Evolutionary conservation across 257 asterid species (phyloP).

Genomic region (Solanum acaule): DNA sequence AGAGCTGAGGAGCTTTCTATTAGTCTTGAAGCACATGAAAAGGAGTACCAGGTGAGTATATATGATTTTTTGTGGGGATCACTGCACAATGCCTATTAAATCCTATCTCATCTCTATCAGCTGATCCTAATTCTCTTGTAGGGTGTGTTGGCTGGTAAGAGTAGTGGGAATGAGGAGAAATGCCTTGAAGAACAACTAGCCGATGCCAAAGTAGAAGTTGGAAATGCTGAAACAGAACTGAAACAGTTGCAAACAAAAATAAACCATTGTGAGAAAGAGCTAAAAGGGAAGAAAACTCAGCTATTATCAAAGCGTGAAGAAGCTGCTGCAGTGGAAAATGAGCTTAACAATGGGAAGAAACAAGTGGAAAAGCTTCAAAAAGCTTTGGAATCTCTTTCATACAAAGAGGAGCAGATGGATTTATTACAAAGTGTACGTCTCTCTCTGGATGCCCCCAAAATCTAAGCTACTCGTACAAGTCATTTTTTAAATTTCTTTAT

Average conservation of each 20-base stretch:
- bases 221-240: slow-evolving; percentile 81
- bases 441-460: neutral
- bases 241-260: slow-evolving; percentile 86
- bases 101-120: neutral
- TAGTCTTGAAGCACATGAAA: slow-evolving; percentile 80
- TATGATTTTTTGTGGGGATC: neutral
- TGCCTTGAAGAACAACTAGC: slow-evolving; percentile 96
- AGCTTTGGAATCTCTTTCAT: slow-evolving; percentile 58
- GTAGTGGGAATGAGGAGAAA: slow-evolving; percentile 93
- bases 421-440: slow-evolving; percentile 55
- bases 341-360: slow-evolving; percentile 42
- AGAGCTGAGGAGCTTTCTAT: slow-evolving; percentile 58
- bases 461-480: neutral
- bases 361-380: slow-evolving; percentile 61
- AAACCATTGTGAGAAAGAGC: slow-evolving; percentile 79
- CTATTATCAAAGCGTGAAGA: slow-evolving; percentile 60
- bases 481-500: neutral
- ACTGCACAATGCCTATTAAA: neutral
- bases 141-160: slow-evolving; percentile 96
- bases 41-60: slow-evolving; percentile 69
- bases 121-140: slow-evolving; percentile 10
- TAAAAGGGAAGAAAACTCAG: slow-evolving; percentile 54
- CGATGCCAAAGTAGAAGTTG: slow-evolving; percentile 91
- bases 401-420: slow-evolving; percentile 77
- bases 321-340: slow-evolving; percentile 69